Evolutionary conservation across 2,329 filamentous ascomycete species (phyloP).

Genomic region (Didymella exigua): DNA sequence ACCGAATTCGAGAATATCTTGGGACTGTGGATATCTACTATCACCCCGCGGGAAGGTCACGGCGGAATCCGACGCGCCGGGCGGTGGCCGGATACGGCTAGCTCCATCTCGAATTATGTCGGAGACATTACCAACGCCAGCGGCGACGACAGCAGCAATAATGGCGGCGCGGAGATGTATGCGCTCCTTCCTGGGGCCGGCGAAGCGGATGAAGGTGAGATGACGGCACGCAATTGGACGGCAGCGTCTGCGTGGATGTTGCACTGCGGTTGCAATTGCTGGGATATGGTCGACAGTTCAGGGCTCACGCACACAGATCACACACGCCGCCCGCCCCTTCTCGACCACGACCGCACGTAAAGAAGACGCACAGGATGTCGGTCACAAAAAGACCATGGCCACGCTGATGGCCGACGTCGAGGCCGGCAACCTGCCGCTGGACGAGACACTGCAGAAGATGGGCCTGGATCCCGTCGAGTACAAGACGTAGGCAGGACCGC

Average conservation of each 20-base stretch:
- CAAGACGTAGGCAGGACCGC: slow-evolving; percentile 29
- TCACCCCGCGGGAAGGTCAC: slow-evolving; percentile 35
- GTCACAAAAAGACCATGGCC: slow-evolving; percentile 18
- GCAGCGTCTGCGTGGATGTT: neutral
- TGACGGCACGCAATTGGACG: neutral
- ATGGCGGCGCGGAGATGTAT: slow-evolving; percentile 55
- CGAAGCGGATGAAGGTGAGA: slow-evolving; percentile 52
- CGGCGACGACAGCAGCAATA: slow-evolving; percentile 42
- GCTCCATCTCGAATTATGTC: slow-evolving; percentile 28
- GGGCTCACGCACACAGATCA: slow-evolving; percentile 36
- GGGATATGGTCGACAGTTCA: neutral
- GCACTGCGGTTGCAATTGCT: neutral
- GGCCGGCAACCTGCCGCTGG: slow-evolving; percentile 30
- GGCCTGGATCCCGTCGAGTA: slow-evolving; percentile 37
- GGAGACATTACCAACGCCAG: slow-evolving; percentile 11
- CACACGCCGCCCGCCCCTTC: slow-evolving; percentile 28
- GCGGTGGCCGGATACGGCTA: slow-evolving; percentile 33
- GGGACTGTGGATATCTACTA: slow-evolving; percentile 16
- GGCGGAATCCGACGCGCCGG: slow-evolving; percentile 41
- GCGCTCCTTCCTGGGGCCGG: slow-evolving; percentile 51
- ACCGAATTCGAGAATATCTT: neutral
- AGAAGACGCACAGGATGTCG: slow-evolving; percentile 28
- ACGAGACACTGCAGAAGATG: slow-evolving; percentile 36
- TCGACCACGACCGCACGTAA: slow-evolving; percentile 34
- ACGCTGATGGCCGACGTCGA: slow-evolving; percentile 28